phyloP scores from a whole-genome alignment of 2,329 filamentous ascomycete species.

The Fusarium buharicum region DNA sequence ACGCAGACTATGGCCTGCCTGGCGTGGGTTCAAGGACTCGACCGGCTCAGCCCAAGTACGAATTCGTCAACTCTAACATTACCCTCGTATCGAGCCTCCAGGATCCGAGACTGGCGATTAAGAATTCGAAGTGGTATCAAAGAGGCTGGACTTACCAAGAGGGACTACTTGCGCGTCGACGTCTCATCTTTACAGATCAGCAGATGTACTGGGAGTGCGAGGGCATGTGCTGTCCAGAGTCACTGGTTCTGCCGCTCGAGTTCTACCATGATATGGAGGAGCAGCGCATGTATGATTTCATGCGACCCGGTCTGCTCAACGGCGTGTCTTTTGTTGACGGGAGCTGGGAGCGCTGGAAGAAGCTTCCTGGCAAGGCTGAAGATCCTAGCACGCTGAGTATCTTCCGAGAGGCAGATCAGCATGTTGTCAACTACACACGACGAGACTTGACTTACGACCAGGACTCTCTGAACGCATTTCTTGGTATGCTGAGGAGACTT shows the following conservation, averaged over 20 bases:
- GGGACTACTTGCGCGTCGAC: slow-evolving; percentile 50
- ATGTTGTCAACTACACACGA: slow-evolving; percentile 48
- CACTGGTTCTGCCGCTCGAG: slow-evolving; percentile 47
- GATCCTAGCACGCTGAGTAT: slow-evolving; percentile 51
- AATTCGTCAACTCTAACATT: slow-evolving; percentile 47
- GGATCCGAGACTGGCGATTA: slow-evolving; percentile 46
- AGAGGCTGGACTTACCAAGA: slow-evolving; percentile 56
- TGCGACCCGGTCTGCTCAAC: slow-evolving; percentile 51
- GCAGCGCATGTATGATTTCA: slow-evolving; percentile 51
- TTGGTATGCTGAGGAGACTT: slow-evolving; percentile 47
- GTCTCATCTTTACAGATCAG: slow-evolving; percentile 53
- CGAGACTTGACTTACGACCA: slow-evolving; percentile 46
- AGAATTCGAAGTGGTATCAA: slow-evolving; percentile 49
- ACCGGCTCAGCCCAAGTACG: slow-evolving; percentile 47
- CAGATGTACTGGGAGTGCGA: slow-evolving; percentile 55
- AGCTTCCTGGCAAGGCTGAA: slow-evolving; percentile 43
- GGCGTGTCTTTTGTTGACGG: slow-evolving; percentile 51
- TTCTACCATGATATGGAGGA: slow-evolving; percentile 49
- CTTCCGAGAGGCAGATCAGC: slow-evolving; percentile 50
- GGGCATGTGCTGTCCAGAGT: slow-evolving; percentile 53
- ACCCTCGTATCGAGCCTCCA: slow-evolving; percentile 49
- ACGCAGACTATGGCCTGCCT: slow-evolving; percentile 50
- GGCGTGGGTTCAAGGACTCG: slow-evolving; percentile 48
- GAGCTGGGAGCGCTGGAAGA: slow-evolving; percentile 52
- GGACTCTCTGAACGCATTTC: slow-evolving; percentile 50